Conservation (phyloP, 306 rosid species). For the Acacia confusa region DNA sequence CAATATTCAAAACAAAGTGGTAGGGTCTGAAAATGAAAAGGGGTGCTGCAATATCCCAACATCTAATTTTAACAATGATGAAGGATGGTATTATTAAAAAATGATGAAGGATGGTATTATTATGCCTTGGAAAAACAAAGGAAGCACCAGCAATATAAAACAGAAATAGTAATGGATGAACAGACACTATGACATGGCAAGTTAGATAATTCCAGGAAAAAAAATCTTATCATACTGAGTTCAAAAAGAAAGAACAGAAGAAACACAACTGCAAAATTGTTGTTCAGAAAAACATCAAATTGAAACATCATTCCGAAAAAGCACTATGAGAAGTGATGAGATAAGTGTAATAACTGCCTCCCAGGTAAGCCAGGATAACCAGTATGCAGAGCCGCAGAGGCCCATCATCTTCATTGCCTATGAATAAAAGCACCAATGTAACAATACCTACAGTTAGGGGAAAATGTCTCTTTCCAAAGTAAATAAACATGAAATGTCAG, state of each 20-base stretch:
- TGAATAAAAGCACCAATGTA: no score
- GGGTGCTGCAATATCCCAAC: no score
- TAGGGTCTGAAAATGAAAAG: no score
- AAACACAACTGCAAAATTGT: slow-evolving; percentile 58
- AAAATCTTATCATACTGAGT: slow-evolving; percentile 71
- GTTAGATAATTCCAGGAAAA: slow-evolving; percentile 11
- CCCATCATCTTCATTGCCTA: no score
- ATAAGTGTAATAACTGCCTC: no score
- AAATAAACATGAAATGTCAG: not conserved
- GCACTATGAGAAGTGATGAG: no score
- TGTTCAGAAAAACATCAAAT: slow-evolving; percentile 73
- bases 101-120: slow-evolving; percentile 1
- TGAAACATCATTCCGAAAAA: slow-evolving; percentile 86
- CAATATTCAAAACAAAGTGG: no score
- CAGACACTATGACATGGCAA: slow-evolving; percentile 3
- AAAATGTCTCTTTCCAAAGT: not conserved
- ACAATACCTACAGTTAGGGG: not conserved
- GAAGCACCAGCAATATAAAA: not conserved
- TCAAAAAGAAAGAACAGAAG: slow-evolving; percentile 84
- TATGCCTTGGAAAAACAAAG: not conserved
- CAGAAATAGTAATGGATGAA: slow-evolving; percentile 9
- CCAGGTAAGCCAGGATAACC: no score
- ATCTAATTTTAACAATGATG: no score
- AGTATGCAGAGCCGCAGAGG: no score
- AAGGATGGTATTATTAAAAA: no score